Percentiles rank a stretch among this genome's conserved stretches.
These are phyloP conservation scores for apple (Malus domestica) DNA, from an alignment of 306 rosid species.

Conservation along the genomic window ASM211411v1 NC_041793.1:40848501-40849000, in stretches of 20 bases:
- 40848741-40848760: conserved; percentile 9
- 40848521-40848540: background rate
- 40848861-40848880: background rate
- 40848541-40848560: background rate
- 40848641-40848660: conserved; percentile 67
- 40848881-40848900: background rate
- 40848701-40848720: conserved; percentile 78
- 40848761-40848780: background rate
- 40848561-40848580: background rate
- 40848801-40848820: background rate
- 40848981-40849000: background rate
- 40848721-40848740: conserved; percentile 90
- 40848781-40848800: background rate
- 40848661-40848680: conserved; percentile 77
- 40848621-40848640: conserved; percentile 84
- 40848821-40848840: background rate
- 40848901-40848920: background rate
- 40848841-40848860: background rate
- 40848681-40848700: conserved; percentile 90
- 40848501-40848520: background rate
- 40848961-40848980: background rate
- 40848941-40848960: background rate
- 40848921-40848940: background rate
- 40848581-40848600: background rate
- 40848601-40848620: conserved; percentile 54